Evolutionary conservation across 768 basidiomycete genomes (phyloP).

Genomic region (Tricholoma matsutake): DNA sequence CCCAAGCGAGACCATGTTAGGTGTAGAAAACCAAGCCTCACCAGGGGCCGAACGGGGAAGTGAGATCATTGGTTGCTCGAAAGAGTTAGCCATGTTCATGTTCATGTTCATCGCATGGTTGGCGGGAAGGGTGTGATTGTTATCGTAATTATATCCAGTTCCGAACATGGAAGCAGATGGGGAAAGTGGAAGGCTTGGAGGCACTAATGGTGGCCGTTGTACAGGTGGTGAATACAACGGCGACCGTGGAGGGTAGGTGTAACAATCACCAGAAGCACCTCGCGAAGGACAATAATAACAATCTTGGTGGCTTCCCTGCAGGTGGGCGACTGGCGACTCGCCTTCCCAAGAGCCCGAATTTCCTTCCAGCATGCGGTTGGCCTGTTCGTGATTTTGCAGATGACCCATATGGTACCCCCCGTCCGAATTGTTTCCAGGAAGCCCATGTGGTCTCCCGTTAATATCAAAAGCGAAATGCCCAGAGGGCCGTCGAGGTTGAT

Average conservation of each 20-base stretch:
- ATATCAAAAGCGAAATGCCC: conserved; percentile 40
- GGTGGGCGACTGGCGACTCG: conserved; percentile 9
- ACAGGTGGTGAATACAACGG: conserved; percentile 12
- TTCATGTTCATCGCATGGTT: conserved; percentile 1
- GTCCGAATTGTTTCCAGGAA: not conserved
- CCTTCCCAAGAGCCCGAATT: conserved; percentile 11
- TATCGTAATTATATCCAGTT: conserved; percentile 16
- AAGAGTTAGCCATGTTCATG: conserved; percentile 16
- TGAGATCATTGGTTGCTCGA: conserved; percentile 26
- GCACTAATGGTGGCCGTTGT: conserved; percentile 3
- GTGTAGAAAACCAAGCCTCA: conserved; percentile 12
- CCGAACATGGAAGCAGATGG: conserved; percentile 7
- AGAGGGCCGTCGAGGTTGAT: not conserved
- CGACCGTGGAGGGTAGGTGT: conserved; percentile 18
- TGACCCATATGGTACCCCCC: not conserved
- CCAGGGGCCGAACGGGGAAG: conserved; percentile 8
- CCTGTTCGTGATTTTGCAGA: not conserved
- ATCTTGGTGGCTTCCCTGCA: conserved; percentile 16
- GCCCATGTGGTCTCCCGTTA: conserved; percentile 19
- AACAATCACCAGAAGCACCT: conserved; percentile 12
- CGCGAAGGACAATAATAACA: conserved; percentile 33
- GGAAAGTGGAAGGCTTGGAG: conserved; percentile 4
- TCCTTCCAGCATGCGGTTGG: not conserved
- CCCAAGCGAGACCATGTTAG: not conserved
- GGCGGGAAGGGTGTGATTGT: conserved; percentile 11